These are phyloP conservation scores for Aegilops speltoides DNA, from an alignment of 176 grass and related monocot species.

Conservation along the genomic window DNA sequence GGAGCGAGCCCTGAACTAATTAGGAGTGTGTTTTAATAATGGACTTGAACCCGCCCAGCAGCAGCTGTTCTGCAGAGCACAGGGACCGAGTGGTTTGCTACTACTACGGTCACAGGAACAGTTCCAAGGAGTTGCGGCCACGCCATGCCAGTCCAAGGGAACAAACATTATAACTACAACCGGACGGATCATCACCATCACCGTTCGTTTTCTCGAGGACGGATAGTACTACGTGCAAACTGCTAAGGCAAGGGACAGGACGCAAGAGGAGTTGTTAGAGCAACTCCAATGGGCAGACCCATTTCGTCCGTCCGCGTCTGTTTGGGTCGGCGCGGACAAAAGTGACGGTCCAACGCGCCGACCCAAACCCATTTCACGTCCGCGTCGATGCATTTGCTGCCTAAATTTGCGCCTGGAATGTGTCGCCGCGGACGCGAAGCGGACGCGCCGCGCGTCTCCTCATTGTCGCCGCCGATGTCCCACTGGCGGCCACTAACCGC, in stretches of 20 bases:
- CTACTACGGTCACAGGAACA: not conserved
- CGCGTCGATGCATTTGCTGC: too few species aligned
- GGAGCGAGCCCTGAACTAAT: not conserved
- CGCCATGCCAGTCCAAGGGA: conserved; percentile 13
- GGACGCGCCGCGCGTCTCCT: too few species aligned
- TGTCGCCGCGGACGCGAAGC: too few species aligned
- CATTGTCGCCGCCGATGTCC: too few species aligned
- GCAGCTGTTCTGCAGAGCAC: not conserved
- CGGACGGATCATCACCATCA: not conserved
- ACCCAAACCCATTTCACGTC: too few species aligned
- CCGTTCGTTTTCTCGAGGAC: not conserved
- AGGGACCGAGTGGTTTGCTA: not conserved
- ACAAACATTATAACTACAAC: not conserved
- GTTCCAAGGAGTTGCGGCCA: conserved; percentile 14
- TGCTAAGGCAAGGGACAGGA: not conserved
- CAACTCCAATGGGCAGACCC: too few species aligned
- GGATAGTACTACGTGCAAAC: not conserved
- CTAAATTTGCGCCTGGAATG: too few species aligned
- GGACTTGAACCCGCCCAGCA: not conserved
- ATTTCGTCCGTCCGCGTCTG: too few species aligned
- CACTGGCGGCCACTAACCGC: too few species aligned
- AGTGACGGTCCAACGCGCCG: too few species aligned
- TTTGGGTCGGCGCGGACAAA: too few species aligned
- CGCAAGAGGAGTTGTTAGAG: too few species aligned
- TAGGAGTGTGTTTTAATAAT: not conserved